Percentiles rank a stretch among this genome's conserved stretches.
phyloP scores from a whole-genome alignment of 1,284 basidiomycete species.

The Rhodotorula sp. region DNA sequence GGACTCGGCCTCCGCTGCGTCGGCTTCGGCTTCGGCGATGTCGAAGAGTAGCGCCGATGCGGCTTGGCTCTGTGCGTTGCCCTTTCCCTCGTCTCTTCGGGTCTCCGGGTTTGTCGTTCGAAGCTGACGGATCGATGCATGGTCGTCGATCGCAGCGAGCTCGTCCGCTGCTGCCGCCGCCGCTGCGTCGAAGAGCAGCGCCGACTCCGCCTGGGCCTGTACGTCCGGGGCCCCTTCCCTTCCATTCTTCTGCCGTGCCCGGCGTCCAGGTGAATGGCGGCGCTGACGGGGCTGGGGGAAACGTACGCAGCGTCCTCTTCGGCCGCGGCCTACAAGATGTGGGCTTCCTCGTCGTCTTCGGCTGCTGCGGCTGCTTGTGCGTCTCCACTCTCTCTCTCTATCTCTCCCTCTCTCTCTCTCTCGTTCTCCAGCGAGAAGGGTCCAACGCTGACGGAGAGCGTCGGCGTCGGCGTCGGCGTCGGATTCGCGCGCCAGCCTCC shows the following conservation, averaged over 20 bases:
- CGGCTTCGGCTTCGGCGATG: neutral
- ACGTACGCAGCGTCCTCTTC: no score
- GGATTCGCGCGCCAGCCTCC: constrained; percentile 3
- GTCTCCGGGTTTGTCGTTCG: no score
- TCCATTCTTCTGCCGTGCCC: no score
- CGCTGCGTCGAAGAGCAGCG: constrained; percentile 8
- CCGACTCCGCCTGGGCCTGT: neutral
- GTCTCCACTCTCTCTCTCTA: neutral
- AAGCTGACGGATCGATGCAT: no score
- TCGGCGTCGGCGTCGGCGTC: no score
- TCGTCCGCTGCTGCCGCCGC: constrained; percentile 15
- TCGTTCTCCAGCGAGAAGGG: no score
- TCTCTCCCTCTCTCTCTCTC: neutral
- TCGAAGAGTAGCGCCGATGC: constrained; percentile 1
- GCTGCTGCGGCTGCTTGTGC: constrained; percentile 16
- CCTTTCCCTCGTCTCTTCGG: no score
- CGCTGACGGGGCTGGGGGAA: no score
- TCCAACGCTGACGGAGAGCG: no score
- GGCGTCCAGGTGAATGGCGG: no score
- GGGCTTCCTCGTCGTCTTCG: constrained; percentile 15
- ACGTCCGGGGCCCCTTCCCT: no score
- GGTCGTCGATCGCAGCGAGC: constrained; percentile 11
- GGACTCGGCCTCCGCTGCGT: neutral
- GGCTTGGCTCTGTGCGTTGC: constrained; percentile 2
- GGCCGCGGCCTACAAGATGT: no score